A percentile compares a stretch with the other conserved stretches of the same genome.
Conservation (phyloP, 192 early-diverging fungal species). For the Powellomyces hirtus region DNA sequence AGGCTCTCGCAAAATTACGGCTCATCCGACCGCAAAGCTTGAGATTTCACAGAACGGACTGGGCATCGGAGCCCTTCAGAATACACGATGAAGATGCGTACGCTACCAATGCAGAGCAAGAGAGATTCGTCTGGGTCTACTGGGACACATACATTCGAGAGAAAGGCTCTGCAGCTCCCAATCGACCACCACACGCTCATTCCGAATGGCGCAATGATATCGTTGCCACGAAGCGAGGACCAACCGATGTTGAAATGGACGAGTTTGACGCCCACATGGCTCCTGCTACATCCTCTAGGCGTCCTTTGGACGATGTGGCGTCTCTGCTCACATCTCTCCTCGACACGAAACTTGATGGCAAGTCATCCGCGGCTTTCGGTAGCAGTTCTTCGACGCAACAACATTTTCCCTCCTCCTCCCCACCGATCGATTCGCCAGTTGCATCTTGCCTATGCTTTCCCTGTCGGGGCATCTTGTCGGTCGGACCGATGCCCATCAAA, state of each 20-base stretch:
- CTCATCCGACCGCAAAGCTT: conserved; percentile 44
- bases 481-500: conserved; percentile 2
- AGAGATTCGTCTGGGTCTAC: conserved; percentile 41
- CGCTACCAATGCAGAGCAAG: conserved; percentile 39
- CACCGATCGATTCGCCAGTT: neutral
- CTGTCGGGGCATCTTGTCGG: conserved; percentile 7
- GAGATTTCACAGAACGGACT: conserved; percentile 46
- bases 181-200: too few relatives aligned
- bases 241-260: too few relatives aligned
- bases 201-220: too few relatives aligned
- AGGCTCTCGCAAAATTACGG: conserved; percentile 38
- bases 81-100: conserved; percentile 27
- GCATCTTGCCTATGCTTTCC: conserved; percentile 3
- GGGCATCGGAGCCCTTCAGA: conserved; percentile 44
- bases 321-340: too few relatives aligned
- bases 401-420: neutral
- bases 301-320: too few relatives aligned
- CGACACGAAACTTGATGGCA: neutral
- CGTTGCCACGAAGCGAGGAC: too few relatives aligned
- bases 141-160: conserved; percentile 21
- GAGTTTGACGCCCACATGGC: too few relatives aligned
- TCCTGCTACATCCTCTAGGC: too few relatives aligned
- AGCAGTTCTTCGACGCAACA: neutral
- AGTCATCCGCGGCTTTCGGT: neutral
- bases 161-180: too few relatives aligned